These are phyloP conservation scores for Globisporangium lucens DNA, from an alignment of 352 stramenopile genomes.

Conservation along the genomic window DNA sequence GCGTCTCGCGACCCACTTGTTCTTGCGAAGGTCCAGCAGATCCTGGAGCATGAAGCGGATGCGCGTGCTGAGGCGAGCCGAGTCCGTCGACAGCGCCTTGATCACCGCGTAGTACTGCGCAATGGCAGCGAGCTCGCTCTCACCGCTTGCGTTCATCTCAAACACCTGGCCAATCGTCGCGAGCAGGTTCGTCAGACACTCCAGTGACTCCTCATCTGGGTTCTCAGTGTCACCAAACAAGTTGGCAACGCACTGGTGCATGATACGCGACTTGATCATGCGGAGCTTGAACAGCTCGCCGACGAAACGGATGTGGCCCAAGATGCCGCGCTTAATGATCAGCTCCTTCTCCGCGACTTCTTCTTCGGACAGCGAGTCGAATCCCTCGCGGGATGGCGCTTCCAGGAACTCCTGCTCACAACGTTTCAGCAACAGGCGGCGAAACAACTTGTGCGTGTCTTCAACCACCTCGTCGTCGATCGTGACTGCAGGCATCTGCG, in stretches of 20 bases:
- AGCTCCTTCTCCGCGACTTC: slow-evolving; percentile 73
- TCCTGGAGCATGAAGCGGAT: slow-evolving; percentile 86
- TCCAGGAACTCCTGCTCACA: slow-evolving; percentile 95
- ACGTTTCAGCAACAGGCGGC: slow-evolving; percentile 89
- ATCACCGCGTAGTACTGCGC: slow-evolving; percentile 69
- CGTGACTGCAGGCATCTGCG: slow-evolving; percentile 76
- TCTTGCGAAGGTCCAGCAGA: slow-evolving; percentile 69
- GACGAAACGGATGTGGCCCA: slow-evolving; percentile 96
- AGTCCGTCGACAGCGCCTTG: slow-evolving; percentile 61
- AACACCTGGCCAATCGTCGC: slow-evolving; percentile 91
- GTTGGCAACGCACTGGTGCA: slow-evolving; percentile 89
- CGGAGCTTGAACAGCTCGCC: slow-evolving; percentile 95
- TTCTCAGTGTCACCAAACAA: slow-evolving; percentile 76
- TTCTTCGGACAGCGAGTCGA: slow-evolving; percentile 51
- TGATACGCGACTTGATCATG: slow-evolving; percentile 94
- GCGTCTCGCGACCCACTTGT: slow-evolving; percentile 68
- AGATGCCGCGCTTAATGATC: slow-evolving; percentile 69
- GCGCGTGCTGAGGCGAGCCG: slow-evolving; percentile 66
- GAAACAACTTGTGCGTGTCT: slow-evolving; percentile 91
- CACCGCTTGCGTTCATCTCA: slow-evolving; percentile 53
- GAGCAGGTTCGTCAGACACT: slow-evolving; percentile 95
- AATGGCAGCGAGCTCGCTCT: slow-evolving; percentile 56
- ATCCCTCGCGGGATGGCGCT: slow-evolving; percentile 70
- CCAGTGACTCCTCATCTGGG: slow-evolving; percentile 93
- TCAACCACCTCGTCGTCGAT: slow-evolving; percentile 60